Evolutionary conservation across 2,329 filamentous ascomycete species (phyloP).

Genomic region (Thermothelomyces thermophilus): DNA sequence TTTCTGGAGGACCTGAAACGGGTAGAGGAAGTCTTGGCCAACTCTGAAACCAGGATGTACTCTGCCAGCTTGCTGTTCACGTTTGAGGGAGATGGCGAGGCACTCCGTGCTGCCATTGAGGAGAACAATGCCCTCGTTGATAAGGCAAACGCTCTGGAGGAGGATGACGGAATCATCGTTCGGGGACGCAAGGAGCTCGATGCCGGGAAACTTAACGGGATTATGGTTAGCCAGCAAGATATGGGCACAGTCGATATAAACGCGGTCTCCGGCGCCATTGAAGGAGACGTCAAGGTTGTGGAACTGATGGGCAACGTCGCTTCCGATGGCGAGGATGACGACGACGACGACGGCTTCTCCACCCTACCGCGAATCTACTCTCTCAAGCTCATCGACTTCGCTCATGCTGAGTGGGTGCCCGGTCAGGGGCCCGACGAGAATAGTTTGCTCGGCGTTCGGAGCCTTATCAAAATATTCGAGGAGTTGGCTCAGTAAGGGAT

Average conservation of each 20-base stretch:
- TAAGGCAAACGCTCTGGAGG: conserved; percentile 30
- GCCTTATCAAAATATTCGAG: conserved; percentile 63
- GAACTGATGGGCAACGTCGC: conserved; percentile 22
- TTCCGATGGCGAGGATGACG: conserved; percentile 44
- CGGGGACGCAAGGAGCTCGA: conserved; percentile 7
- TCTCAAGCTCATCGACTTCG: conserved; percentile 93
- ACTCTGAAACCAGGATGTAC: conserved; percentile 57
- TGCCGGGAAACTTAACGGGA: conserved; percentile 4
- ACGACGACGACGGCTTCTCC: conserved; percentile 33
- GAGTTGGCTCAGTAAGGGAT: conserved; percentile 43
- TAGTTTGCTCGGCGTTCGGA: conserved; percentile 65
- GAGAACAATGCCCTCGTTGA: conserved; percentile 41
- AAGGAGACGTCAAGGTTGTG: conserved; percentile 19
- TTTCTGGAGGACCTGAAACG: conserved; percentile 48
- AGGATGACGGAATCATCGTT: not conserved
- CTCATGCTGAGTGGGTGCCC: conserved; percentile 78
- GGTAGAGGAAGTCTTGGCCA: conserved; percentile 48
- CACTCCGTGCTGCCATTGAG: conserved; percentile 47
- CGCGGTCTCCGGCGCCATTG: conserved; percentile 5
- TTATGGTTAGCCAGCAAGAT: conserved; percentile 16
- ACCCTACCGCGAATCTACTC: conserved; percentile 60
- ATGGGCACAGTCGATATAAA: not conserved
- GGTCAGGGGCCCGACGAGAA: conserved; percentile 85
- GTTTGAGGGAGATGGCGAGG: conserved; percentile 56
- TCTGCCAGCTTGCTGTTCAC: conserved; percentile 57